A percentile compares a stretch with the other conserved stretches of the same genome.
These are phyloP conservation scores for Colletotrichum chlorophyti DNA, from an alignment of 2,329 filamentous ascomycete genomes.

Conservation along the genomic window DNA sequence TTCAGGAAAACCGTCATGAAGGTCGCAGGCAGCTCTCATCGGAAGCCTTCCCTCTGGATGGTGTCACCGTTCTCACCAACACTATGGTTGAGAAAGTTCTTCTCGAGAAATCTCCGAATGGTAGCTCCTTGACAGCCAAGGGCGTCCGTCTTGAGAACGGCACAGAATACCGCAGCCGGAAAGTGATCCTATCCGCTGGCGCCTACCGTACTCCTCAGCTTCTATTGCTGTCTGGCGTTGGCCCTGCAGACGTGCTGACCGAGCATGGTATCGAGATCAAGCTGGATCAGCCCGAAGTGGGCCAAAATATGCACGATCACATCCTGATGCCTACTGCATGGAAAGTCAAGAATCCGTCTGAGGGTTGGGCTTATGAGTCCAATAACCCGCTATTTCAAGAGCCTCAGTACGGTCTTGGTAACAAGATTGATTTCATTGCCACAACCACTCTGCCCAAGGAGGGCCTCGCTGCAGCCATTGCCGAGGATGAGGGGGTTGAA, in stretches of 20 bases:
- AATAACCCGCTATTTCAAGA: slow-evolving; percentile 38
- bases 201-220: slow-evolving; percentile 59
- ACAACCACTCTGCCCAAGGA: slow-evolving; percentile 35
- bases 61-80: slow-evolving; percentile 33
- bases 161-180: slow-evolving; percentile 32
- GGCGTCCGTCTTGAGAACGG: slow-evolving; percentile 39
- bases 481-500: slow-evolving; percentile 36
- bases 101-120: background rate
- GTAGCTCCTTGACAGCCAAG: slow-evolving; percentile 22
- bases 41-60: slow-evolving; percentile 33
- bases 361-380: slow-evolving; percentile 41
- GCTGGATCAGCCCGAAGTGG: slow-evolving; percentile 54
- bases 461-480: slow-evolving; percentile 39
- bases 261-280: slow-evolving; percentile 47
- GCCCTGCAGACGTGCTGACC: slow-evolving; percentile 47
- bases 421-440: slow-evolving; percentile 45
- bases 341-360: slow-evolving; percentile 39
- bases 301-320: slow-evolving; percentile 55
- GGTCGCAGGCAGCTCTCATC: slow-evolving; percentile 35
- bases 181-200: slow-evolving; percentile 52
- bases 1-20: slow-evolving; percentile 35
- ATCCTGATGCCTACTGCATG: slow-evolving; percentile 49
- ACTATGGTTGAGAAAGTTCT: slow-evolving; percentile 33
- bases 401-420: slow-evolving; percentile 43
- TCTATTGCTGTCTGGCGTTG: slow-evolving; percentile 59